phyloP scores from a whole-genome alignment of 2,329 filamentous ascomycete species.

The Madurella mycetomatis region DNA sequence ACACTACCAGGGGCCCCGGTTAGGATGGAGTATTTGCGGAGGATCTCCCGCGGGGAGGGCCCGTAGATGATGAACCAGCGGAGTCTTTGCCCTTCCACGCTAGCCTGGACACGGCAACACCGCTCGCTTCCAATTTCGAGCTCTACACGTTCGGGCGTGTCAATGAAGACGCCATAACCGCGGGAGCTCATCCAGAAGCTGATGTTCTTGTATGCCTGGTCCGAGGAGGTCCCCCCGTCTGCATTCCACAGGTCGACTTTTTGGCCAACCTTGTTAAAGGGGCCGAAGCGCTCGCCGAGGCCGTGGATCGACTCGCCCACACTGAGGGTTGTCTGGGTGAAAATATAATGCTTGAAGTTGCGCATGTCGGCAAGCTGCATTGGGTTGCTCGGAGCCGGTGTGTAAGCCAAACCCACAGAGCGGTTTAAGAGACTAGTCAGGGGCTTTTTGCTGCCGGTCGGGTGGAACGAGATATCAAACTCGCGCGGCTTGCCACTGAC shows the following conservation, averaged over 20 bases:
- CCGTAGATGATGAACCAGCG: conserved; percentile 74
- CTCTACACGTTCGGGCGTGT: conserved; percentile 64
- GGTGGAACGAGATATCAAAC: conserved; percentile 55
- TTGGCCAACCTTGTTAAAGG: conserved; percentile 73
- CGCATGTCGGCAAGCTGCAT: conserved; percentile 51
- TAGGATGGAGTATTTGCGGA: conserved; percentile 61
- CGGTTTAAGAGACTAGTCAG: conserved; percentile 52
- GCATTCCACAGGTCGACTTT: conserved; percentile 60
- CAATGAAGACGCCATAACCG: conserved; percentile 75
- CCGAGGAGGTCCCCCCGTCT: conserved; percentile 62
- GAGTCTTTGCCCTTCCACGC: conserved; percentile 62
- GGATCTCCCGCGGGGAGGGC: conserved; percentile 65
- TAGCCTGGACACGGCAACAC: conserved; percentile 65
- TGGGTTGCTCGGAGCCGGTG: conserved; percentile 47
- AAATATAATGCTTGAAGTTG: conserved; percentile 51
- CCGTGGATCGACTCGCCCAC: conserved; percentile 68
- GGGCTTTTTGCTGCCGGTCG: conserved; percentile 43
- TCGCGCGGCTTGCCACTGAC: conserved; percentile 44
- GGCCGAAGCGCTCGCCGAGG: conserved; percentile 70
- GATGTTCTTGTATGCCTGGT: conserved; percentile 69
- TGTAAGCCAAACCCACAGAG: conserved; percentile 55
- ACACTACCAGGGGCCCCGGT: conserved; percentile 62
- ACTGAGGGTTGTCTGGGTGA: conserved; percentile 50
- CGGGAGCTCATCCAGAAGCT: conserved; percentile 65
- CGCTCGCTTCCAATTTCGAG: conserved; percentile 71